These are phyloP conservation scores for Trichophyton benhamiae DNA, from an alignment of 2,329 filamentous ascomycete species.

Conservation along the genomic window DNA sequence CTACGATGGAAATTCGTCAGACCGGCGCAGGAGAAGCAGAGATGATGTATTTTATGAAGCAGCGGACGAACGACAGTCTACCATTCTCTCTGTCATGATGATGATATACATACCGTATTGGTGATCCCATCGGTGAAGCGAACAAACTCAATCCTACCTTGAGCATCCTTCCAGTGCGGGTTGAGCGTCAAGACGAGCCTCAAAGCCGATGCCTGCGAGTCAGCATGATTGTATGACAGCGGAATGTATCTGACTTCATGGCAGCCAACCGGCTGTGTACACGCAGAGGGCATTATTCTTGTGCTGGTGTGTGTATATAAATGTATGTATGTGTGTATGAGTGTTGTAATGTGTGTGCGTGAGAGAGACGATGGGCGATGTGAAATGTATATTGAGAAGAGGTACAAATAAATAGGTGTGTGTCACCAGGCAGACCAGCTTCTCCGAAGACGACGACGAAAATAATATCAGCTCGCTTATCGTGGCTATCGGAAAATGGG, in stretches of 20 bases:
- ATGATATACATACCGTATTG: slow-evolving; percentile 55
- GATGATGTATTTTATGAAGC: not conserved
- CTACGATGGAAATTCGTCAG: slow-evolving; percentile 20
- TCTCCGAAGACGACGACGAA: not conserved
- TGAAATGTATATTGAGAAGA: not conserved
- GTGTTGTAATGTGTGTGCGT: not conserved
- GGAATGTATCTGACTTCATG: slow-evolving; percentile 46
- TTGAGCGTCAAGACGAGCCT: slow-evolving; percentile 65
- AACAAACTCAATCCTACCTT: slow-evolving; percentile 68
- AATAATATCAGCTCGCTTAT: not conserved
- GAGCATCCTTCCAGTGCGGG: slow-evolving; percentile 66
- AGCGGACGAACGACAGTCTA: not conserved
- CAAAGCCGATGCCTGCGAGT: slow-evolving; percentile 67
- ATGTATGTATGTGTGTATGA: not conserved
- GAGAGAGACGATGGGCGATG: not conserved
- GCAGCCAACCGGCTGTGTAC: slow-evolving; percentile 6
- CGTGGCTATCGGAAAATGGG: not conserved
- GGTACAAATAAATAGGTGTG: slow-evolving; percentile 2
- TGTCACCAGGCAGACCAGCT: slow-evolving; percentile 2
- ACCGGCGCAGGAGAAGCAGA: not conserved
- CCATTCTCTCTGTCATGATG: not conserved
- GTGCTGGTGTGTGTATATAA: not conserved
- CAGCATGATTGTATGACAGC: slow-evolving; percentile 62
- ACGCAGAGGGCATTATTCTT: slow-evolving; percentile 1
- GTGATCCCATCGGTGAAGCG: slow-evolving; percentile 97